Base-by-base conservation (phyloP, 208 protist genomes). In the Zelonia costaricensis region DNA sequence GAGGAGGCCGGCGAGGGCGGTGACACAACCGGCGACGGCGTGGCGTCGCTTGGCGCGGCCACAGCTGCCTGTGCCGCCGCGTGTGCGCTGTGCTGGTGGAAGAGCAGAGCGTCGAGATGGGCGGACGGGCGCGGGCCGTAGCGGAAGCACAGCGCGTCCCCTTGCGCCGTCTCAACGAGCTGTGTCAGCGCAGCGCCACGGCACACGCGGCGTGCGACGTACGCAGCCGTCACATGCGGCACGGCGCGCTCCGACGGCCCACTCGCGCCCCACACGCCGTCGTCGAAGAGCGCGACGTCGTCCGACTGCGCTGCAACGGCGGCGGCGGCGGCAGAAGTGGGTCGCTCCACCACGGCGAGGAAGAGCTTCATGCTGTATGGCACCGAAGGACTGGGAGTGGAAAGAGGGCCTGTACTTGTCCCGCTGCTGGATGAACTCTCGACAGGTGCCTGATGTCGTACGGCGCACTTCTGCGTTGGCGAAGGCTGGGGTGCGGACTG, bases 131-230 rank as follows among this genome's bases (percentile, higher is more conserved):
- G 66, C 6, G 57, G 52, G 44, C 66, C 66, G 44, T 55, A 73
- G 30, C 66, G 66, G 25, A 73, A 73, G 36, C 51, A 66, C 16
- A 66, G 40, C 4, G 30, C 40, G 33, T 31, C 15, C 3, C 20
- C 22, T 4, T 30, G 28, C 1, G 58, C 7, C 0, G 30, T 4
- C 0, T 28, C 12, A 0, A 45, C 4, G 9, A 61, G 38, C 1
- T 62, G 42, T 3, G 58, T 61, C 40, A 55, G 30, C 18, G 57
- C 43, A 1, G 66, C 59, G 9, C 40, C 40, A 3, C 40, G 40
- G 51, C 62, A 49, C 16, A 73, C 33, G 23, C 66, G 15, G 22
- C 23, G 51, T 7, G 66, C 66, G n/a, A 73, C 66, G 45, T 48
- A 53, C 13, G 58, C 25, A 0, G 42, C 57, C 15, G 66, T 45